Evolutionary conservation across 345 rosid genomes (phyloP).

Genomic region (Turnera subulata): DNA sequence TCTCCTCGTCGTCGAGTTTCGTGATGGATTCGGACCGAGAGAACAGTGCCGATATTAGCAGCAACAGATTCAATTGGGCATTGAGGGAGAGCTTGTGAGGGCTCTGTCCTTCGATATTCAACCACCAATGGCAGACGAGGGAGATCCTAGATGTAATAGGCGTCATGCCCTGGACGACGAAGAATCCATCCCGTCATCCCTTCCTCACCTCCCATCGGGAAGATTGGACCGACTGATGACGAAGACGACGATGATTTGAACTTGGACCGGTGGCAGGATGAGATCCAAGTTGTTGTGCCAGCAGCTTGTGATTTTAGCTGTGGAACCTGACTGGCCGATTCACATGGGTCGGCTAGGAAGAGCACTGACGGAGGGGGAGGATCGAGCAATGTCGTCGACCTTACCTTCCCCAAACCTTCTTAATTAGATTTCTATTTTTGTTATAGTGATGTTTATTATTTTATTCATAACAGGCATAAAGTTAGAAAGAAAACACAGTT

Average conservation of each 20-base stretch:
- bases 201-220: conserved; percentile 35
- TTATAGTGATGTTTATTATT: no score
- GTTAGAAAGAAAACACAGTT: no score
- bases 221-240: conserved; percentile 22
- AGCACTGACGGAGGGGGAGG: no score
- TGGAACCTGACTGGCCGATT: conserved; percentile 81
- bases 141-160: conserved; percentile 52
- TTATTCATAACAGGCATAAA: no score
- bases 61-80: conserved; percentile 60
- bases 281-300: no score
- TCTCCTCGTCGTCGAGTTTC: conserved; percentile 78
- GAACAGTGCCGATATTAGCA: conserved; percentile 46
- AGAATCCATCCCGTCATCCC: background rate
- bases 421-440: no score
- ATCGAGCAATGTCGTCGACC: no score
- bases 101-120: conserved; percentile 70
- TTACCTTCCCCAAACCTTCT: no score
- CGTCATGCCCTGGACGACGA: conserved; percentile 12
- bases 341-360: no score
- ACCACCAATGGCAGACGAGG: conserved; percentile 84
- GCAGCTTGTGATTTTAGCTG: conserved; percentile 41
- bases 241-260: conserved; percentile 26
- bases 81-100: conserved; percentile 77
- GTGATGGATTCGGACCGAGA: conserved; percentile 81
- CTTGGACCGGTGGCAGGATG: conserved; percentile 29